Conservation (phyloP, 768 basidiomycete species). For the Auricularia auricula-judae region DNA sequence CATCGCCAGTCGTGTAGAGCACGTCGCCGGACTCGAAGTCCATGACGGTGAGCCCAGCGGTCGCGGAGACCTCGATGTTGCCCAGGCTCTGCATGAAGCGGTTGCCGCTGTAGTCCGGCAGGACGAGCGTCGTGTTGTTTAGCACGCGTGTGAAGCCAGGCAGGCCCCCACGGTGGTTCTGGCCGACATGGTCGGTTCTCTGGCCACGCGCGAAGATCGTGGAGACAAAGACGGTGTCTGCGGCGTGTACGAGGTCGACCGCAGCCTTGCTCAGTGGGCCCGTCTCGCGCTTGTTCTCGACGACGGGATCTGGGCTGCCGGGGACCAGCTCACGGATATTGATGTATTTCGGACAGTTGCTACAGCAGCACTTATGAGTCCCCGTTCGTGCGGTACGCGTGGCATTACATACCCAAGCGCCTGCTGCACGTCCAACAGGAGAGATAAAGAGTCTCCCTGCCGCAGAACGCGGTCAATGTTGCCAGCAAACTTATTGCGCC, state of each 20-base stretch:
- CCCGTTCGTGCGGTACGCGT: not conserved
- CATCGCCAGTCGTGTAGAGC: slow-evolving; percentile 51
- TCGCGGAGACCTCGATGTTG: slow-evolving; percentile 44
- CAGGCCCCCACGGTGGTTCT: slow-evolving; percentile 56
- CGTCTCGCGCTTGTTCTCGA: not conserved
- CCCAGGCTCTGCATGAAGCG: slow-evolving; percentile 53
- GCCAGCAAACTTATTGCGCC: slow-evolving; percentile 56
- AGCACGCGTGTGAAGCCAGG: slow-evolving; percentile 52
- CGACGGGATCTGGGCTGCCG: slow-evolving; percentile 27
- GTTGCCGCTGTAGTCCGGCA: slow-evolving; percentile 59
- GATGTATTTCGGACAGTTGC: slow-evolving; percentile 66
- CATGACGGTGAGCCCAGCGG: slow-evolving; percentile 47
- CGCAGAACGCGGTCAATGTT: slow-evolving; percentile 23
- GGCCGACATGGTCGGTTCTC: slow-evolving; percentile 46
- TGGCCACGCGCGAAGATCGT: slow-evolving; percentile 34
- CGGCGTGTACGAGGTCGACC: slow-evolving; percentile 33
- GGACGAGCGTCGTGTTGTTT: slow-evolving; percentile 41
- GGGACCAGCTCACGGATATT: slow-evolving; percentile 42
- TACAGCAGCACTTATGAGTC: slow-evolving; percentile 13
- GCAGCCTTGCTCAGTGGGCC: slow-evolving; percentile 17
- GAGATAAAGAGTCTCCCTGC: slow-evolving; percentile 17
- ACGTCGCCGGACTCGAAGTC: slow-evolving; percentile 43
- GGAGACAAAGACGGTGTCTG: slow-evolving; percentile 48
- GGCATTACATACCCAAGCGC: slow-evolving; percentile 40
- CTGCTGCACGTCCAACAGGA: slow-evolving; percentile 41